Evolutionary conservation across 805 yeast genomes (phyloP).

Genomic region (baker's yeast (Saccharomyces cerevisiae)): DNA sequence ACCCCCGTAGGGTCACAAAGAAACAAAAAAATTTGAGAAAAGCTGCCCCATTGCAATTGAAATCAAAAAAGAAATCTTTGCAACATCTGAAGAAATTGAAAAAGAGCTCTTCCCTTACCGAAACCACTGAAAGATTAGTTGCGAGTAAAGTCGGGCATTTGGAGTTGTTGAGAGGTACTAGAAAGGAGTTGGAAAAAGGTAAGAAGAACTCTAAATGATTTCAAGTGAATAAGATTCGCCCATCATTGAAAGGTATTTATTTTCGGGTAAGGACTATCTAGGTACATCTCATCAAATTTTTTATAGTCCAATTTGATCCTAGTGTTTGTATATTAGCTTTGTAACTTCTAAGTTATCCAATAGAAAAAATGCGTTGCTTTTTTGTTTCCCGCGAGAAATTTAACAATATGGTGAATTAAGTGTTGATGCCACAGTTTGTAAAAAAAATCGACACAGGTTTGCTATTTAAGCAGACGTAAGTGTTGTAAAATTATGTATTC

Average conservation of each 20-base stretch:
- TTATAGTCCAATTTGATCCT: background rate
- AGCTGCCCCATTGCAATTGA: constrained; percentile 67
- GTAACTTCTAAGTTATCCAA: background rate
- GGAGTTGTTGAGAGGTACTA: constrained; percentile 82
- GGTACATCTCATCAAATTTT: background rate
- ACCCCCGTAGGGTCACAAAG: constrained; percentile 43
- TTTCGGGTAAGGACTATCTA: background rate
- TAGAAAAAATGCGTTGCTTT: background rate
- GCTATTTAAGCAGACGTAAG: background rate
- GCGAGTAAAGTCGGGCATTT: constrained; percentile 90
- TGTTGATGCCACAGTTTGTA: background rate
- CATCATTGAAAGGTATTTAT: background rate
- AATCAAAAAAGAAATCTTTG: constrained; percentile 53
- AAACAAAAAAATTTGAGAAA: constrained; percentile 55
- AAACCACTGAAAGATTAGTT: constrained; percentile 74
- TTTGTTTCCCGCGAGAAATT: background rate
- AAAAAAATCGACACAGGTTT: background rate
- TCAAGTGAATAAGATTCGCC: constrained; percentile 8
- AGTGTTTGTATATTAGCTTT: background rate
- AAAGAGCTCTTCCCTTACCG: constrained; percentile 42
- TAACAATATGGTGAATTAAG: background rate
- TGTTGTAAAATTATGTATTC: background rate
- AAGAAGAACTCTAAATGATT: constrained; percentile 26
- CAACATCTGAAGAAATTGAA: constrained; percentile 47
- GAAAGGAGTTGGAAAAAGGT: constrained; percentile 68